Base-by-base conservation (phyloP, 2,329 filamentous ascomycete species). In the Ceratocystis papillata region DNA sequence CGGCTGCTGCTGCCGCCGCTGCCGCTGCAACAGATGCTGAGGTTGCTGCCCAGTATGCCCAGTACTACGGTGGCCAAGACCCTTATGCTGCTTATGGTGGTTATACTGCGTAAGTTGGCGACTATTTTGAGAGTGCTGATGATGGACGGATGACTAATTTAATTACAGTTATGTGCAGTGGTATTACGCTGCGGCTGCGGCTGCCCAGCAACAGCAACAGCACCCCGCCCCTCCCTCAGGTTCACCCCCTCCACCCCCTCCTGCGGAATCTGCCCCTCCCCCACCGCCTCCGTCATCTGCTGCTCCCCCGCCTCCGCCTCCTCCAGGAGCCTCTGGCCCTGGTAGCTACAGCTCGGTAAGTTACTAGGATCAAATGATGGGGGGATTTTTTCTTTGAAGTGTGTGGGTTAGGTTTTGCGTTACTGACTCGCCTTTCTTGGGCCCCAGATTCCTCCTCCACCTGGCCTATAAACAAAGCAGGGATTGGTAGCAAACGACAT, bases 21-120 rank as follows among this genome's bases (percentile, higher is more conserved):
- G 61, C 61, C 1, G 62, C 63, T 2, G 62, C 63, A 22, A 62
- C 65, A 41, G 63, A 61, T 57, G 69, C 72, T 4, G 88, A 95
- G 71, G 94, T 94, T 74, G 84, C 84, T 64, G 85, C 87, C 20
- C 88, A 93, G 72, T 95, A 95, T 74, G 87, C 89, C 2, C 87
- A 91, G 74, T 94, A 95, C 75, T 93, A 92, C 69, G 81, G 80
- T 69, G 80, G 80, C 65, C 79, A 83, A 69, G 90, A 96, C 72
- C 93, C 92, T 0, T 96, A 96, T 74, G 90, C 90, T 53, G 86
- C 89, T 7, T 96, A 94, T 71, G 93, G 93, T 69, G 93, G 93
- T 65, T 96, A 94, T 75, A 83, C 87, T 71, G 88, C 87, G 77
- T 89, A 81, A 73, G 79, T 71, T 41, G 48, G 3, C 2, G 1